phyloP scores from a whole-genome alignment of 495 filamentous ascomycete species.

The Penicillium riverlandense region DNA sequence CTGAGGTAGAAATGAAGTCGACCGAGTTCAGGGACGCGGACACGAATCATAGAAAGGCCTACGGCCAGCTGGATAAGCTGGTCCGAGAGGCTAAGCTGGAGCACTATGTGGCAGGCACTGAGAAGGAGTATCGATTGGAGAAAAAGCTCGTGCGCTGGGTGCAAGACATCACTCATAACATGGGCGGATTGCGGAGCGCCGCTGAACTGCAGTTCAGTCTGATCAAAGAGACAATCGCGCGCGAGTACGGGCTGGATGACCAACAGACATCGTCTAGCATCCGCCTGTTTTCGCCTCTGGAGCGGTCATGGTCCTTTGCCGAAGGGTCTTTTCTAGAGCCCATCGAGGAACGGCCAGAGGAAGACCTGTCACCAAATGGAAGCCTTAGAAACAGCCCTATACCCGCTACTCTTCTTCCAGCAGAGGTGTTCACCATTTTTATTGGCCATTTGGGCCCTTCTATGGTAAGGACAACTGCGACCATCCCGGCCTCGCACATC shows the following conservation, averaged over 20 bases:
- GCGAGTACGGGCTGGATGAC: slow-evolving; percentile 10
- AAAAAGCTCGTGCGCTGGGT: slow-evolving; percentile 75
- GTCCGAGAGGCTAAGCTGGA: slow-evolving; percentile 85
- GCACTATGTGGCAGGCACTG: slow-evolving; percentile 77
- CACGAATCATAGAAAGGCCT: slow-evolving; percentile 60
- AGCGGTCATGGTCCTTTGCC: slow-evolving; percentile 28
- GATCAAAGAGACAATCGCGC: slow-evolving; percentile 50
- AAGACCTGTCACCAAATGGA: slow-evolving; percentile 37
- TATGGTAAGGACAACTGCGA: slow-evolving; percentile 49
- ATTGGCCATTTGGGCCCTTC: slow-evolving; percentile 83
- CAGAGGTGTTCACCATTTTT: slow-evolving; percentile 82
- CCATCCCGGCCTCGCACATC: background rate
- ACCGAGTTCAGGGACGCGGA: slow-evolving; percentile 57
- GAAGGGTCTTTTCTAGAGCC: slow-evolving; percentile 45
- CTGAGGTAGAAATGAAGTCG: slow-evolving; percentile 66
- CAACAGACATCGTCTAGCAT: slow-evolving; percentile 1
- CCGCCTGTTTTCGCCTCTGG: slow-evolving; percentile 13
- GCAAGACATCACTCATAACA: slow-evolving; percentile 79
- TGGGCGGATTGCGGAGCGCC: slow-evolving; percentile 86
- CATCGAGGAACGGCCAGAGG: slow-evolving; percentile 63
- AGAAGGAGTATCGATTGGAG: slow-evolving; percentile 74
- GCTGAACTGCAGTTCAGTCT: slow-evolving; percentile 83
- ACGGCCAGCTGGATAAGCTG: slow-evolving; percentile 67
- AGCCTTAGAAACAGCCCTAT: slow-evolving; percentile 7
- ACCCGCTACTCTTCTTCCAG: slow-evolving; percentile 38